Base-by-base conservation (phyloP, 805 yeast genomes). In the Candida jianshihensis region DNA sequence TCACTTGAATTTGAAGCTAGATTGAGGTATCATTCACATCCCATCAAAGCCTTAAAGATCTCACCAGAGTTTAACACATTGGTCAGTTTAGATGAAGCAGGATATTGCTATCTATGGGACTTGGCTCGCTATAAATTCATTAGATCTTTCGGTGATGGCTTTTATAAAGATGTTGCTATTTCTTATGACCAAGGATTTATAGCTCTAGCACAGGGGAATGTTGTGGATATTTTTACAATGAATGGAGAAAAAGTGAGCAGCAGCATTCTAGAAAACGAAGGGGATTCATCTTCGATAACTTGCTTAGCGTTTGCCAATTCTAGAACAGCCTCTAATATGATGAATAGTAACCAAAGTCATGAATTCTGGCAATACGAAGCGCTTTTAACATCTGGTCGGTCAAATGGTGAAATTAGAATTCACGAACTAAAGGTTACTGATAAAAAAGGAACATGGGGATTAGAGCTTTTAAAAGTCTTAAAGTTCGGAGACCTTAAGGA, bases 71-170 rank as follows among this genome's bases (percentile, higher is more conserved):
- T 66, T 49, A 76, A 79, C 36, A 53, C 70, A 4, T 61, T 81
- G 9, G 41, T 80, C 11, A 71, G 81, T 41, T 54, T 74, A 18
- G 87, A 81, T 50, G 46, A 37, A 1, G 60, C 53, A 8, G 90
- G 94, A 1, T 54, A 54, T 3, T 72, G 77, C 3, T 66, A 68
- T 15, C 43, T 78, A 4, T 85, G 95, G 90, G 86, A 85, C 47
- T 45, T 76, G 27, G 66, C 76, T 2, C 53, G 78, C 21, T 64
- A 63, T 35, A 68, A 68, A 35, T 66, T 70, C 30, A 68, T 82
- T 4, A 57, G 84, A 38, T 51, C 53, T 26, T 41, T 53, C 6
- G 31, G 22, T 5, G 22, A 29, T 13, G 21, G 22, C 5, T 46
- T 39, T 6, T 60, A 53, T 15, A 42, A 43, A 3, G 52, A 63